Base-by-base conservation (phyloP, 192 early-diverging fungal genomes). In the Podila clonocystis region DNA sequence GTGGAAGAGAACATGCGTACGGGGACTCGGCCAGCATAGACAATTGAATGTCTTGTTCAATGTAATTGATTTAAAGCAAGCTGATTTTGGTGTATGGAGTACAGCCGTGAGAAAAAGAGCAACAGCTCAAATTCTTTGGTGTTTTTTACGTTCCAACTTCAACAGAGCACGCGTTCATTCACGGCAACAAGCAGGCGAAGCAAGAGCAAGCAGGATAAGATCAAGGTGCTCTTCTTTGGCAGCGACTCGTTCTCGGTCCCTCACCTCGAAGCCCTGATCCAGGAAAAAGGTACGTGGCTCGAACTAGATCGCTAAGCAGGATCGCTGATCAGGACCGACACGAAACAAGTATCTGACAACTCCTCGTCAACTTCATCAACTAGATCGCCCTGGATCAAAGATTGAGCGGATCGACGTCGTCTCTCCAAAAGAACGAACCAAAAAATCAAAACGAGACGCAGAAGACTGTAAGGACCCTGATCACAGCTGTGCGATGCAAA, bases 141-240 rank as follows among this genome's bases (percentile, higher is more conserved):
- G 41, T 41, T 13, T 17, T 17, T 17, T 8, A 4, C 11, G 41
- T 45, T 45, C 41, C 13, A 45, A 17, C 11, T 45, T 45, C 15
- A 12, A 45, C 41, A 45, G 41, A 4, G 41, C 41, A 45, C 12
- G 41, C 41, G 41, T 45, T 45, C 41, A 45, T 45, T 45, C 41
- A 45, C 41, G 2, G 41, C 15, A 45, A 15, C 41, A 4, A 28
- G 59, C 28, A 31, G 59, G 59, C 1, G 2, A 5, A 33, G 19
- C 59, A 31, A 28, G 29, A 13, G 34, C 6, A 61, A 73, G 15
- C 22, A 67, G 0, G 45, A 80, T 31, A 76, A 66, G 48, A 65
- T 80, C 70, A 80, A 72, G 26, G 61, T 97, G 5, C 75, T 98
- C 19, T 98, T 97, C 75, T 97, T 97, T 86, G 97, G 97, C 0